phyloP scores from a whole-genome alignment of 306 rosid genomes.

The Dryas drummondii region DNA sequence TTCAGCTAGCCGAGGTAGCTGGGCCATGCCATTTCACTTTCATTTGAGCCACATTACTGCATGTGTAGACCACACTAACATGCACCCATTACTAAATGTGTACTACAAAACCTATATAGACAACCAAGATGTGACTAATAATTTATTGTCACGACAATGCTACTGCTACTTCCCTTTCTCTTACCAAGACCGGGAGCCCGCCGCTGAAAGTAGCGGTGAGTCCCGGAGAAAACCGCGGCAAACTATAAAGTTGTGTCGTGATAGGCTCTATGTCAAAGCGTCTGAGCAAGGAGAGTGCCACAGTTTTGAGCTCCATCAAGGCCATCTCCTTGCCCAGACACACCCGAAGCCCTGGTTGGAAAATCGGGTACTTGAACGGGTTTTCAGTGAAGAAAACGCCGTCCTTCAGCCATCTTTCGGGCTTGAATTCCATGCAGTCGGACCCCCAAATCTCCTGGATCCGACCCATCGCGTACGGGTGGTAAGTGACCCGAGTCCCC shows the following conservation, averaged over 20 bases:
- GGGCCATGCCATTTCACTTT: not conserved
- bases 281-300: constrained; percentile 51
- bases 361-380: constrained; percentile 62
- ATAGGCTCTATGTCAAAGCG: constrained; percentile 38
- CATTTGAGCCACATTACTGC: too few relatives aligned
- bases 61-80: not conserved
- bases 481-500: constrained; percentile 89
- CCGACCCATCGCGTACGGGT: constrained; percentile 86
- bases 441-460: constrained; percentile 66
- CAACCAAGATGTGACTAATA: not conserved
- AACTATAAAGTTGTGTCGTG: not conserved
- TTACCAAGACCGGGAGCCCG: constrained; percentile 58
- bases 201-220: constrained; percentile 68
- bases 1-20: not conserved
- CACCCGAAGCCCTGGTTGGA: constrained; percentile 76
- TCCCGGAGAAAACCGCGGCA: constrained; percentile 74
- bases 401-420: constrained; percentile 65
- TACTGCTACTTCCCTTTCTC: constrained; percentile 15
- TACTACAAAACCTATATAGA: not conserved
- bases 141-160: not conserved
- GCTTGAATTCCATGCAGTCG: constrained; percentile 63
- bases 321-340: constrained; percentile 91
- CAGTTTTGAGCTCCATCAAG: constrained; percentile 56
- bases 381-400: constrained; percentile 41
- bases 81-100: not conserved